Evolutionary conservation across 2,329 filamentous ascomycete genomes (phyloP).

Genomic region (Apiospora kogelbergensis): DNA sequence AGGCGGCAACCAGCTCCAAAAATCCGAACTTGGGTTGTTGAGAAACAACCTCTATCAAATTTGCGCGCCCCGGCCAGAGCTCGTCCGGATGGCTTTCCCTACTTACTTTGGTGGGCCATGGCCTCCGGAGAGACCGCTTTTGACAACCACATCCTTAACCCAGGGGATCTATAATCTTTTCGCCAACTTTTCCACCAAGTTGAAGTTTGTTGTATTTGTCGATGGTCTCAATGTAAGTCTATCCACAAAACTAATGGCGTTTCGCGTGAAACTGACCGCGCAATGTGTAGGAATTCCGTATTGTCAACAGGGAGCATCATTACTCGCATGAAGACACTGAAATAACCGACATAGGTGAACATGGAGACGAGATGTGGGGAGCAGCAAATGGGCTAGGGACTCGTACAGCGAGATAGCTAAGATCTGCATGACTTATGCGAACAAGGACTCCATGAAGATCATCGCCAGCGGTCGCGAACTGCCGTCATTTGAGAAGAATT

Average conservation of each 20-base stretch:
- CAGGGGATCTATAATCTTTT: slow-evolving; percentile 31
- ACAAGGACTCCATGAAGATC: slow-evolving; percentile 23
- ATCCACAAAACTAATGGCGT: not conserved
- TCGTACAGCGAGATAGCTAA: slow-evolving; percentile 28
- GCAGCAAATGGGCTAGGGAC: slow-evolving; percentile 31
- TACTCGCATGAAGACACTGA: slow-evolving; percentile 29
- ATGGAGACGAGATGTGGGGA: slow-evolving; percentile 29
- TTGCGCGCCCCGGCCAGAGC: slow-evolving; percentile 10
- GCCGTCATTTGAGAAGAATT: slow-evolving; percentile 10
- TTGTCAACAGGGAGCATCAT: slow-evolving; percentile 32
- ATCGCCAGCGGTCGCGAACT: slow-evolving; percentile 12
- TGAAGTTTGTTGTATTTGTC: slow-evolving; percentile 28
- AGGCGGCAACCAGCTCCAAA: slow-evolving; percentile 14
- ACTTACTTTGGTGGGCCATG: slow-evolving; percentile 28
- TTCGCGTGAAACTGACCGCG: not conserved
- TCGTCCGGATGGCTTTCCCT: slow-evolving; percentile 13
- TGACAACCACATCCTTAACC: slow-evolving; percentile 25
- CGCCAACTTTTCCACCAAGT: slow-evolving; percentile 26
- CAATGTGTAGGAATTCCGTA: slow-evolving; percentile 26
- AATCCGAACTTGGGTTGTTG: slow-evolving; percentile 12
- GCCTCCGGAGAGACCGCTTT: slow-evolving; percentile 31
- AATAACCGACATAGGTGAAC: slow-evolving; percentile 26
- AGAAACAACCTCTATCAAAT: slow-evolving; percentile 14
- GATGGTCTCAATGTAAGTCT: slow-evolving; percentile 26
- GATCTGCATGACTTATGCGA: slow-evolving; percentile 27